Base-by-base conservation (phyloP, 164 flowering plant genomes). In the Magnolia sinica region DNA sequence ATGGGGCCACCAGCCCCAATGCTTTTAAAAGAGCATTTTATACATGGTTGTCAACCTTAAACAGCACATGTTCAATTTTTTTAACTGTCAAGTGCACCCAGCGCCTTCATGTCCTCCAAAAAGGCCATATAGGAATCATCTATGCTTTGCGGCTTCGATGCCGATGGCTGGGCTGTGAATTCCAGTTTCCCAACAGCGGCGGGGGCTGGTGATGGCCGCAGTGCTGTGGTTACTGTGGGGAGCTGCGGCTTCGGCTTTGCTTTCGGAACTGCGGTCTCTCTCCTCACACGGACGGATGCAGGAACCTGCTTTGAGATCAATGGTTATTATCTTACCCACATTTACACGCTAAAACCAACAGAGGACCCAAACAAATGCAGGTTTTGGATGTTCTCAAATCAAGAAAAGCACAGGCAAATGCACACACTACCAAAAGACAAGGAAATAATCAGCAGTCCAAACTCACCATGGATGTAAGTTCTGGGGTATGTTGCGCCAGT, bases 401-500 rank as follows among this genome's bases (percentile, higher is more conserved):
- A 7, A 66, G 14, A 27, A 66, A 24, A 24, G 24, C 69, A 22
- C 27, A 22, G 22, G 31, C 69, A 23, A 66, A 66, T 66, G 69
- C 65, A 24, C 24, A 22, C 29, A 66, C 16, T 4, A 7, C 45
- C 5, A 59, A 59, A 18, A 8, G 29, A 22, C 10, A 64, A 64
- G 9, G 64, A n/a, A 8, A 50, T 20, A 55, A 22, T 45, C 7
- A 27, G 11, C n/a, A 50, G 45, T 37, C 22, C 50, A 72, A 76
- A 85, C 91, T 85, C 67, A 96, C 99, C 99, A 96, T 96, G 67
- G 99, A 83, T 61, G 99, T 96, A 70, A 96, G 97, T 75, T 92
- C 98, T 20, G 99, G 99, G n/a, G 95, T 94, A 84, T 96, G 99
- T 83, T 96, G 99, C 61, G 99, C 99, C 27, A 96, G 88, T 61